A percentile compares a stretch with the other conserved stretches of the same genome.
phyloP scores from a whole-genome alignment of 2,329 filamentous ascomycete species.

The Monosporascus sp. region DNA sequence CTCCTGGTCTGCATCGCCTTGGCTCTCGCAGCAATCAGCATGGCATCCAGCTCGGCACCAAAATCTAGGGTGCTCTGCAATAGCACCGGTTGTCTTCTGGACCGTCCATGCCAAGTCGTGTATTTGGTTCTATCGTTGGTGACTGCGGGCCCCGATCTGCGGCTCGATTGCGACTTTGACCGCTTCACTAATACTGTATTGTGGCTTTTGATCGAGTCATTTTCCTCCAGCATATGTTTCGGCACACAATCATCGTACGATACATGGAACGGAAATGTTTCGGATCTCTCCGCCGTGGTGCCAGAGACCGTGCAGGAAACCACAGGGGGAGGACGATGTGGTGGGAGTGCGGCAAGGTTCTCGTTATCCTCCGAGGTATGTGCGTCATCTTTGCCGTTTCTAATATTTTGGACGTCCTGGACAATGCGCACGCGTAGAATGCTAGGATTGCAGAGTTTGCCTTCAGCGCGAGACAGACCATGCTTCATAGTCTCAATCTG shows the following conservation, averaged over 20 bases:
- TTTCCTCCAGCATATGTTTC: slow-evolving; percentile 21
- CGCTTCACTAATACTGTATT: slow-evolving; percentile 2
- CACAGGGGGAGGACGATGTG: neutral
- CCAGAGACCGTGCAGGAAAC: neutral
- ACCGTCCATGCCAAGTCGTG: slow-evolving; percentile 15
- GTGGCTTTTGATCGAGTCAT: slow-evolving; percentile 7
- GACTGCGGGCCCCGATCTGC: neutral
- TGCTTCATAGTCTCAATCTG: slow-evolving; percentile 28
- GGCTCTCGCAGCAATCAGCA: slow-evolving; percentile 4
- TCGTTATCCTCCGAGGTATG: slow-evolving; percentile 3
- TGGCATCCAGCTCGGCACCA: slow-evolving; percentile 11
- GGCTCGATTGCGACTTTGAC: slow-evolving; percentile 1
- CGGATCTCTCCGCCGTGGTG: slow-evolving; percentile 5
- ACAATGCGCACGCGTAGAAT: slow-evolving; percentile 18
- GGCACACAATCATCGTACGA: slow-evolving; percentile 23
- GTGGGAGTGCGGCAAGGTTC: neutral
- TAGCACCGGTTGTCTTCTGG: slow-evolving; percentile 6
- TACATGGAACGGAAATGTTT: slow-evolving; percentile 11
- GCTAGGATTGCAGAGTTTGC: slow-evolving; percentile 3
- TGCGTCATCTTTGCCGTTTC: slow-evolving; percentile 5
- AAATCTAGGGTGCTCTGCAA: slow-evolving; percentile 16
- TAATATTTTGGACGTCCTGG: slow-evolving; percentile 21
- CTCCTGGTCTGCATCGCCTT: neutral
- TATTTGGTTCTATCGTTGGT: slow-evolving; percentile 8
- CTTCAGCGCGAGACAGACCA: slow-evolving; percentile 26